Base-by-base conservation (phyloP, 495 filamentous ascomycete species). In the Xylaria sp. region DNA sequence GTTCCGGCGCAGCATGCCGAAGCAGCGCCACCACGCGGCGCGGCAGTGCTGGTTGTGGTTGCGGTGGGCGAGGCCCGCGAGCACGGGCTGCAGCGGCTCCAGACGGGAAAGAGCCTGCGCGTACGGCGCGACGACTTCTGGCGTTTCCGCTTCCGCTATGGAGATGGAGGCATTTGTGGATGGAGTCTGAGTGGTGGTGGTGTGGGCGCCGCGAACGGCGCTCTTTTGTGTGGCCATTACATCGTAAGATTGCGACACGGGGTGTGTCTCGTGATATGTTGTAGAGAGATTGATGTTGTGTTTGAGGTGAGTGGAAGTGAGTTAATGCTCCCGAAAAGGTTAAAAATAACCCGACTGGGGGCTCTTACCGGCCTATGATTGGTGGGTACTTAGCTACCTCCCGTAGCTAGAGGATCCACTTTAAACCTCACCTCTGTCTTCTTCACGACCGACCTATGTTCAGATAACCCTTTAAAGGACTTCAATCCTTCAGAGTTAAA, bases 1-100 rank as follows among this genome's bases (percentile, higher is more conserved):
- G 68, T 85, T 85, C 15, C 92, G 91, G 52, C 90, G 87, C 55
- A 96, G 80, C 71, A 89, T 85, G 44, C 88, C 86, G 55, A 94
- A 82, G 79, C 86, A 84, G 75, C 88, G 88, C 88, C 91, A 96
- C 93, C 93, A 96, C 72, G 86, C 89, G 4, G 89, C 81, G 46
- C 82, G 81, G 46, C 87, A 87, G 78, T 95, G 93, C 80, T 96
- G 93, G 79, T 95, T 95, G 73, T 90, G 90, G 81, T 95, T 94
- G 76, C 92, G 92, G 78, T 93, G 91, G 74, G 88, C 87, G 59
- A 93, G 82, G 74, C 92, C 81, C 67, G 88, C 83, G 50, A 97
- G 87, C 24, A 90, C 61, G 50, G 83, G 74, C 17, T 73, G 74
- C 46, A 84, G 77, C 40, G 76, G 71, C 29, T 73, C 70, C 37